Base-by-base conservation (phyloP, 495 filamentous ascomycete species). In the Achaetomiella virescens region DNA sequence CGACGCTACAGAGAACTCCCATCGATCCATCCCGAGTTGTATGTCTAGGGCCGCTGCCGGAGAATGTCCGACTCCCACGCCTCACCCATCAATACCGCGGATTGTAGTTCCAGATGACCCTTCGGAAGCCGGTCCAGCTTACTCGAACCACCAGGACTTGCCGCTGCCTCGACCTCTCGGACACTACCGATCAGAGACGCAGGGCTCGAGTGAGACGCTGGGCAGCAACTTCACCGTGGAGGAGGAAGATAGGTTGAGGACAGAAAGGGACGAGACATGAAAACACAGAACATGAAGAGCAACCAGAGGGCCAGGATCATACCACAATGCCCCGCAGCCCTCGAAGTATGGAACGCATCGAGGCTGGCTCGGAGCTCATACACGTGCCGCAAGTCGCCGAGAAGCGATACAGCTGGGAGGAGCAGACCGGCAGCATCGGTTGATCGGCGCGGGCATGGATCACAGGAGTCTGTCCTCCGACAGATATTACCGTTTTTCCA, bases 401-500 rank as follows among this genome's bases (percentile, higher is more conserved):
- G 27, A 72, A 73, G 52, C 67, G 78, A 43, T 81, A 77, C 52
- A 77, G 74, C 52, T 81, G 76, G 76, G 78, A 81, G 56, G 71
- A 68, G 17, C 40, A 43, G 6, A 42, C 43, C 21, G 27, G 50
- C 53, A 68, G 62, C 10, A 33, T 54, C 17, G 36, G 49, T 21
- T 48, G 25, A 59, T 46, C 6, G n/a, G n/a, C n/a, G n/a, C n/a
- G n/a, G n/a, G n/a, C n/a, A n/a, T n/a, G n/a, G n/a, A n/a, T n/a
- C n/a, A n/a, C n/a, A n/a, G n/a, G n/a, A n/a, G n/a, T n/a, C 10
- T 17, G 20, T 29, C 46, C 4, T 5, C 50, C 7, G 18, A 12
- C 46, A 11, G 10, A 22, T 12, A 11, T 20, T 36, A 1, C n/a
- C 36, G 6, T 49, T 37, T n/a, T 21, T 22, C n/a, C 15, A 12